phyloP scores from a whole-genome alignment of 495 filamentous ascomycete species.

The Tuber calosporum region DNA sequence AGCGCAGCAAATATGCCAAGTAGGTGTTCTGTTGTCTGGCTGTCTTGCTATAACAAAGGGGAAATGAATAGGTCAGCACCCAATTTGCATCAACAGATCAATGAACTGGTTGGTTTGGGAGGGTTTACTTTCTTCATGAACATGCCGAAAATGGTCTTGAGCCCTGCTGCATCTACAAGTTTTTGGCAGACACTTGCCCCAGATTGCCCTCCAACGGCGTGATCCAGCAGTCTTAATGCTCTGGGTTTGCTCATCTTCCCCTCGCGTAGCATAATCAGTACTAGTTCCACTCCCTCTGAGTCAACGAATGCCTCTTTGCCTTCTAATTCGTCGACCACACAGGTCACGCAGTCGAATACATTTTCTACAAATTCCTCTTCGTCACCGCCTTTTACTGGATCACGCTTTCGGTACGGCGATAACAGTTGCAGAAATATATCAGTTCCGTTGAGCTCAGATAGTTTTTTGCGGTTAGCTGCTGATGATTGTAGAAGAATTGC shows the following conservation, averaged over 20 bases:
- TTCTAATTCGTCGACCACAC: constrained; percentile 63
- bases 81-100: background rate
- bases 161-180: constrained; percentile 73
- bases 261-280: constrained; percentile 78
- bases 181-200: constrained; percentile 57
- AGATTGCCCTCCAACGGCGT: constrained; percentile 59
- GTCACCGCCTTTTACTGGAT: constrained; percentile 76
- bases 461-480: constrained; percentile 53
- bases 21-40: constrained; percentile 68
- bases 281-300: constrained; percentile 86
- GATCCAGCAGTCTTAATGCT: constrained; percentile 73
- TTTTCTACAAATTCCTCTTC: constrained; percentile 96
- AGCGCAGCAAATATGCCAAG: constrained; percentile 83
- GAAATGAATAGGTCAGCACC: background rate
- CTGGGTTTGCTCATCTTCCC: constrained; percentile 71
- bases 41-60: constrained; percentile 50
- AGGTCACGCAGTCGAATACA: constrained; percentile 74
- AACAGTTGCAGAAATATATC: constrained; percentile 77
- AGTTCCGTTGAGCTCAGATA: constrained; percentile 63
- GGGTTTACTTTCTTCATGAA: constrained; percentile 79
- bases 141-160: constrained; percentile 75
- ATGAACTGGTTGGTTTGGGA: background rate
- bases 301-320: constrained; percentile 81
- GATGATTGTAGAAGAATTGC: constrained; percentile 77
- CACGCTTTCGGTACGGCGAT: constrained; percentile 78